These are phyloP conservation scores for Pythium rhizo-oryzae DNA, from an alignment of 352 stramenopile species.

Conservation along the genomic window DNA sequence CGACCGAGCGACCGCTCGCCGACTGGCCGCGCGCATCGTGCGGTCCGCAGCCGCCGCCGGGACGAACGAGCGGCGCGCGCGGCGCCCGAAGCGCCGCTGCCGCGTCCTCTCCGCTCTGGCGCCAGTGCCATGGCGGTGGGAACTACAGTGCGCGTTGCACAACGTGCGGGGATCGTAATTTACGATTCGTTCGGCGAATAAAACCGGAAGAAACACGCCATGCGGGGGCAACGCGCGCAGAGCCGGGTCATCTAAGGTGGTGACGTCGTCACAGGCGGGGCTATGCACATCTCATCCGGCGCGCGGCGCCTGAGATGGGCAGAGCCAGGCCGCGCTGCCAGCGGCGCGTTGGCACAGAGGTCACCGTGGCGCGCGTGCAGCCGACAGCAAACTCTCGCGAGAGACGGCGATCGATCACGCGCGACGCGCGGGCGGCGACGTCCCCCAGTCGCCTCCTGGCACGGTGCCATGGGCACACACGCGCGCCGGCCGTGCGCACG, in stretches of 20 bases:
- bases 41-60: background rate
- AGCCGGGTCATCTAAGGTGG: slow-evolving; percentile 4
- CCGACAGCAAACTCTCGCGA: background rate
- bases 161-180: too few species aligned
- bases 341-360: background rate
- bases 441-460: too few species aligned
- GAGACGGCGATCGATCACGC: background rate
- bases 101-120: too few species aligned
- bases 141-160: too few species aligned
- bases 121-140: too few species aligned
- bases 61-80: slow-evolving; percentile 6
- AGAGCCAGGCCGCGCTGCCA: slow-evolving; percentile 3
- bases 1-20: too few species aligned
- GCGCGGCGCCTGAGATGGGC: slow-evolving; percentile 3
- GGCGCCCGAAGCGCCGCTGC: background rate
- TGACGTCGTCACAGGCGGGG: background rate
- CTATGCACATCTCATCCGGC: slow-evolving; percentile 15
- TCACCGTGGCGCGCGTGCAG: background rate
- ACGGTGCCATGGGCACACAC: too few species aligned
- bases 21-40: too few species aligned
- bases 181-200: too few species aligned
- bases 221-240: background rate
- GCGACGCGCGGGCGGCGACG: background rate
- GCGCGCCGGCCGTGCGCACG: too few species aligned
- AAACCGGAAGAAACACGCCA: background rate